Conservation (phyloP, 2,329 filamentous ascomycete species). For the Botrytis aclada region DNA sequence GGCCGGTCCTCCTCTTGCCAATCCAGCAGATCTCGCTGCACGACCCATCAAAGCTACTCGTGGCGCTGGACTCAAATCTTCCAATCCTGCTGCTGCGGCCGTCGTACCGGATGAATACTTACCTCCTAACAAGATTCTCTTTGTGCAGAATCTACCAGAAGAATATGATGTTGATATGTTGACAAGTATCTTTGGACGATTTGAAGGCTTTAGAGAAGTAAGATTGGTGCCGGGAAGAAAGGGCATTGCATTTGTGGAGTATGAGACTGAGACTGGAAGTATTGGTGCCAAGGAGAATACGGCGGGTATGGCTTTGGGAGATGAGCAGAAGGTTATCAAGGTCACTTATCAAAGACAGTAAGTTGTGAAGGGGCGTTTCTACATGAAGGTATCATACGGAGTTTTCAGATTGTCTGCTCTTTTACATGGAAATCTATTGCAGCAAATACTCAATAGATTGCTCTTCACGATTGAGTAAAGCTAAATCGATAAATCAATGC, state of each 20-base stretch:
- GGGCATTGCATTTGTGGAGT: constrained; percentile 95
- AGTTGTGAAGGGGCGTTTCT: not conserved
- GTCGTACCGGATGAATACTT: constrained; percentile 97
- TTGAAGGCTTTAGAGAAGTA: constrained; percentile 92
- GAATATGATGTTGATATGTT: constrained; percentile 80
- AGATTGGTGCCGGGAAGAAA: constrained; percentile 80
- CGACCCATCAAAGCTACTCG: constrained; percentile 69
- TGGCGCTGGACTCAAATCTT: constrained; percentile 73
- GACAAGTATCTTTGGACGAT: constrained; percentile 77
- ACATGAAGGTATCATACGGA: not conserved
- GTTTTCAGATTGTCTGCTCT: not conserved
- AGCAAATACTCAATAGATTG: constrained; percentile 16
- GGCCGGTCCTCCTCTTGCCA: constrained; percentile 38
- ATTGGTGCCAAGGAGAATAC: constrained; percentile 94
- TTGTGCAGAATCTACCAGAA: constrained; percentile 88
- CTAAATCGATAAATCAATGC: constrained; percentile 9
- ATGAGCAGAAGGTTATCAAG: constrained; percentile 75
- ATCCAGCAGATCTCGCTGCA: constrained; percentile 44
- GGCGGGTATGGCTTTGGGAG: constrained; percentile 75
- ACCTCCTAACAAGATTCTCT: constrained; percentile 94
- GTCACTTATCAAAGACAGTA: constrained; percentile 95
- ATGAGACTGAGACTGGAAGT: constrained; percentile 83
- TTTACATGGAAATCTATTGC: not conserved
- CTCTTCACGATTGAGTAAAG: not conserved
- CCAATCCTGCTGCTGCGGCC: constrained; percentile 61